phyloP scores from a whole-genome alignment of 2,329 filamentous ascomycete genomes.

The Colletotrichum horii region DNA sequence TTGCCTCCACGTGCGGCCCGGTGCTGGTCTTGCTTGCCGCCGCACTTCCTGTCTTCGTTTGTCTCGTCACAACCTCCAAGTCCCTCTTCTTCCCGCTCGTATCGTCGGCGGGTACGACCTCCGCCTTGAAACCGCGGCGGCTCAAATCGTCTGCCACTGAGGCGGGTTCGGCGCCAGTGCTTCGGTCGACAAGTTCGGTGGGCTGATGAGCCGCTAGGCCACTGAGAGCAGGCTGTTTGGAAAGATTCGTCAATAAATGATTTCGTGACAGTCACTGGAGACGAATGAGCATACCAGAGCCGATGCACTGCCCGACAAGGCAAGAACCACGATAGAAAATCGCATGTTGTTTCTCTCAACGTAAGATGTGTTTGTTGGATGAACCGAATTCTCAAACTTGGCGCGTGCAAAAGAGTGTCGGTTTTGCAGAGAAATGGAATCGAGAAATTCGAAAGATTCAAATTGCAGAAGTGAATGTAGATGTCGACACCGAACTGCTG shows the following conservation, averaged over 20 bases:
- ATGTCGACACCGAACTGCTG: slow-evolving; percentile 5
- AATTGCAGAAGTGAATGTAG: slow-evolving; percentile 10
- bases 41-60: background rate
- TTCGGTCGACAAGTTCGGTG: background rate
- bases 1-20: background rate
- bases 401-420: slow-evolving; percentile 9
- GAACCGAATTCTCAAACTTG: background rate
- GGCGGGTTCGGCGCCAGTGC: background rate
- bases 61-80: background rate
- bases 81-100: background rate
- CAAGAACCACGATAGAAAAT: slow-evolving; percentile 6
- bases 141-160: background rate
- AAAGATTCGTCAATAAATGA: background rate
- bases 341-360: background rate
- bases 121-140: background rate
- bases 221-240: background rate
- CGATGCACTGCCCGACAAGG: slow-evolving; percentile 8
- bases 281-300: background rate
- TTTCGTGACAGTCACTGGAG: background rate
- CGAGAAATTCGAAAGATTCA: background rate
- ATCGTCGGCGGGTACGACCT: background rate
- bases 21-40: background rate
- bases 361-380: background rate
- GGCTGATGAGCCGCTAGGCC: background rate
- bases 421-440: background rate